A percentile compares a stretch with the other conserved stretches of the same genome.
Conservation (phyloP, 2,329 filamentous ascomycete species). For the Colletotrichum australisinense region DNA sequence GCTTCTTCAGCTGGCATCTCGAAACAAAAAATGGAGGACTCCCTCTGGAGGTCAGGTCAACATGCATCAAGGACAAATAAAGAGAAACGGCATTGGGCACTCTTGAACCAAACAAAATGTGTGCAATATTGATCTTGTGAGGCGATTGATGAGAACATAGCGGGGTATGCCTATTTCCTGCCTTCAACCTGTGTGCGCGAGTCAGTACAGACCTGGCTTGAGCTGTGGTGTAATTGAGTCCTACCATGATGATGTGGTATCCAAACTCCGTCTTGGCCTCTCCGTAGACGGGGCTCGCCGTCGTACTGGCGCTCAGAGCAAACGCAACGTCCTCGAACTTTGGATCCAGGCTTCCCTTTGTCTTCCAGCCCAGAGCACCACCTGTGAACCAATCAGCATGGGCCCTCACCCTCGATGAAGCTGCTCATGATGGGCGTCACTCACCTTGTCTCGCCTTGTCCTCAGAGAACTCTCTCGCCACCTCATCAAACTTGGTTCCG, state of each 20-base stretch:
- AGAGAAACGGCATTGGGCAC: conserved; percentile 36
- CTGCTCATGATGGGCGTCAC: neutral
- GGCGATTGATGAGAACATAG: neutral
- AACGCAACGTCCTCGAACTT: conserved; percentile 81
- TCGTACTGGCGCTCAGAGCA: conserved; percentile 74
- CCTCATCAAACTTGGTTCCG: conserved; percentile 79
- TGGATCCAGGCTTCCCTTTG: conserved; percentile 72
- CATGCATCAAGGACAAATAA: conserved; percentile 45
- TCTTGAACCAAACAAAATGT: conserved; percentile 29
- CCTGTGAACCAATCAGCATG: conserved; percentile 55
- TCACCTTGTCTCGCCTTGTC: conserved; percentile 78
- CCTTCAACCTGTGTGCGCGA: conserved; percentile 51
- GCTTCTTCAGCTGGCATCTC: conserved; percentile 59
- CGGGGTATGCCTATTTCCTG: conserved; percentile 45
- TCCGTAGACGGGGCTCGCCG: conserved; percentile 71
- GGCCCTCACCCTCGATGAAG: neutral
- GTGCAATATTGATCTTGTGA: conserved; percentile 1
- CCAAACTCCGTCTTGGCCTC: conserved; percentile 81
- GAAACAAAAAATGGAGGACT: conserved; percentile 48
- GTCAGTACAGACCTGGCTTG: conserved; percentile 5
- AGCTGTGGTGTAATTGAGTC: conserved; percentile 25
- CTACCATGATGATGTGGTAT: conserved; percentile 84
- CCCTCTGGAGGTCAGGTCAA: conserved; percentile 46
- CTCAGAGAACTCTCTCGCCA: conserved; percentile 78
- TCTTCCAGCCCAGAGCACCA: conserved; percentile 79